Conservation (phyloP, 2,329 filamentous ascomycete genomes). For the Knufia fluminis region DNA sequence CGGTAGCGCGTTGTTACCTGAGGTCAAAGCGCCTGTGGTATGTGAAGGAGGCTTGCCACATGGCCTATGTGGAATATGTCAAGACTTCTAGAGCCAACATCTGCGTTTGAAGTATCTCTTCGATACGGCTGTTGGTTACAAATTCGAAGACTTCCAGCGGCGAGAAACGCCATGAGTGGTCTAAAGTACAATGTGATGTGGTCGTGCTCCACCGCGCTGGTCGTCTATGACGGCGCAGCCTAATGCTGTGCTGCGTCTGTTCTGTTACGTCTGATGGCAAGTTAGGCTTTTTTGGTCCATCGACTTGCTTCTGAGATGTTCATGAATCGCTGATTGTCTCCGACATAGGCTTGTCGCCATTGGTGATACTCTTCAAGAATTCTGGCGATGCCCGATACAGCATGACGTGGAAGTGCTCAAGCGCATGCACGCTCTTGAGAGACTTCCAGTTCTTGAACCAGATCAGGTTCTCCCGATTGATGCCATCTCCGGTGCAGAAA, state of each 20-base stretch:
- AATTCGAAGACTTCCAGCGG: too few relatives aligned
- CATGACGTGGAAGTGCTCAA: conserved; percentile 96
- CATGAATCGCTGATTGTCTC: conserved; percentile 25
- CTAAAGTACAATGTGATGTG: too few relatives aligned
- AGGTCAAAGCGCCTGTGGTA: not conserved
- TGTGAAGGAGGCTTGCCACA: not conserved
- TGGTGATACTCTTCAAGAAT: conserved; percentile 62
- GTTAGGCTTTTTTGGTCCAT: too few relatives aligned
- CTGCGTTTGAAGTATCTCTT: too few relatives aligned
- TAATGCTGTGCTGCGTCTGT: too few relatives aligned
- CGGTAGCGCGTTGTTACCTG: too few relatives aligned
- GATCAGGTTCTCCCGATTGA: conserved; percentile 45
- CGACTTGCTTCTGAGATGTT: not conserved
- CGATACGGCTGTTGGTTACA: too few relatives aligned
- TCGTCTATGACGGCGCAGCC: too few relatives aligned
- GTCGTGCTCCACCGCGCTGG: too few relatives aligned
- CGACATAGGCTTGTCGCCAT: conserved; percentile 61
- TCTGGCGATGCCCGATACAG: conserved; percentile 62
- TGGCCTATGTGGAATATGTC: not conserved
- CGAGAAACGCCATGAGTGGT: too few relatives aligned
- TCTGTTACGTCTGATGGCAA: too few relatives aligned
- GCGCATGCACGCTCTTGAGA: conserved; percentile 73
- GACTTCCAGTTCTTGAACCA: conserved; percentile 93
- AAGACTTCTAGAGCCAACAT: not conserved
- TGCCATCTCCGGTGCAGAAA: conserved; percentile 49